Evolutionary conservation across 2,329 filamentous ascomycete genomes (phyloP).

Genomic region (Venturia carpophila): DNA sequence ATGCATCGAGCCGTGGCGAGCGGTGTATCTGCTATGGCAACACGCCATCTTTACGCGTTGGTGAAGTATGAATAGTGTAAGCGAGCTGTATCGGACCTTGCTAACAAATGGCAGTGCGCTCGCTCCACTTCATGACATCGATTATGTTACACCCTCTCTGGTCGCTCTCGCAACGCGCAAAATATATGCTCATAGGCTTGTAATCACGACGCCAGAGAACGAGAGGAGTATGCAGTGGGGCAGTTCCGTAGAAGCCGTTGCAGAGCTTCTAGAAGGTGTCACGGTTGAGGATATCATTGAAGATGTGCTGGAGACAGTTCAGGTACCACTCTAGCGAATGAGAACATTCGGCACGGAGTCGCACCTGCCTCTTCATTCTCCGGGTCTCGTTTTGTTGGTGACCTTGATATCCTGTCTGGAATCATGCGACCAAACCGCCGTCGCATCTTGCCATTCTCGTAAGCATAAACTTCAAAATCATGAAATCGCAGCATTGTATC

Average conservation of each 20-base stretch:
- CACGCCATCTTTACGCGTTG: constrained; percentile 65
- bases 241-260: constrained; percentile 64
- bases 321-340: constrained; percentile 42
- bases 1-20: constrained; percentile 76
- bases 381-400: neutral
- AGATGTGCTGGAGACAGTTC: constrained; percentile 49
- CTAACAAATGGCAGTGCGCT: constrained; percentile 45
- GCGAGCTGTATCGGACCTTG: neutral
- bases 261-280: constrained; percentile 53
- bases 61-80: constrained; percentile 42
- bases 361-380: neutral
- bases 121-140: constrained; percentile 70
- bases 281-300: constrained; percentile 51
- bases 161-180: constrained; percentile 77
- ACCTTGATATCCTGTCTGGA: neutral
- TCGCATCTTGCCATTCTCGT: neutral
- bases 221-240: constrained; percentile 94
- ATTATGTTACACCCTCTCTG: constrained; percentile 76
- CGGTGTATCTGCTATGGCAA: constrained; percentile 70
- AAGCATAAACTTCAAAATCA: neutral
- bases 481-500: neutral
- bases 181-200: constrained; percentile 77
- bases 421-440: neutral
- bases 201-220: constrained; percentile 57
- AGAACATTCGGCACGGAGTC: neutral